Percentiles rank a stretch among this genome's conserved stretches.
These are phyloP conservation scores for Pestalotiopsis fici DNA, from an alignment of 2,329 filamentous ascomycete species.

Conservation along the genomic window DNA sequence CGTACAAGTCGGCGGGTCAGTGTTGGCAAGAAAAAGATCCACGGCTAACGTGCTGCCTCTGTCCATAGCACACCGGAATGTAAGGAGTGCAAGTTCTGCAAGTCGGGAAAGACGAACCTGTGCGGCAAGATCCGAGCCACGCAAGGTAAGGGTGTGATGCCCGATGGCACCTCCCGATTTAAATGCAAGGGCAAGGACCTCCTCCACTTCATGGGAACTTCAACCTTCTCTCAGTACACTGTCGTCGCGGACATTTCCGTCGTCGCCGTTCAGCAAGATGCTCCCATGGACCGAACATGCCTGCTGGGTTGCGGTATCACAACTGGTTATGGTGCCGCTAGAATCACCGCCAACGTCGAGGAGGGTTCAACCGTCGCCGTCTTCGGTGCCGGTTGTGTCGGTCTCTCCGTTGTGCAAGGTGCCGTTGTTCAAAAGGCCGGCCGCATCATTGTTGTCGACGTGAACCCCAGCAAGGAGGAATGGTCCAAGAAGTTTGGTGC, in stretches of 20 bases:
- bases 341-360: slow-evolving; percentile 90
- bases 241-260: slow-evolving; percentile 98
- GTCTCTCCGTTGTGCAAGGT: slow-evolving; percentile 92
- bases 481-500: slow-evolving; percentile 95
- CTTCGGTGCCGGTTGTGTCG: slow-evolving; percentile 95
- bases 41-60: slow-evolving; percentile 14
- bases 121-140: slow-evolving; percentile 98
- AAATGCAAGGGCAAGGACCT: slow-evolving; percentile 92
- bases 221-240: slow-evolving; percentile 98
- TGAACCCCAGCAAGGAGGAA: slow-evolving; percentile 88
- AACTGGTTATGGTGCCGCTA: slow-evolving; percentile 93
- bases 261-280: slow-evolving; percentile 86
- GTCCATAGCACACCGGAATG: slow-evolving; percentile 84
- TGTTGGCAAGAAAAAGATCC: not conserved
- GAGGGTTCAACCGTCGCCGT: slow-evolving; percentile 86
- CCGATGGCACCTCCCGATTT: slow-evolving; percentile 94
- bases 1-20: not conserved
- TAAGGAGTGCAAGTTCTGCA: slow-evolving; percentile 99
- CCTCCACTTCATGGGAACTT: slow-evolving; percentile 98
- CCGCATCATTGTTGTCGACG: slow-evolving; percentile 72
- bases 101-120: slow-evolving; percentile 98
- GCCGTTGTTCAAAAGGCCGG: slow-evolving; percentile 80
- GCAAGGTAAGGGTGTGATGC: slow-evolving; percentile 95
- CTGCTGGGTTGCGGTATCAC: slow-evolving; percentile 97
- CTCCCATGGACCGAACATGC: slow-evolving; percentile 94